Evolutionary conservation across 2,329 filamentous ascomycete species (phyloP), one percentile per base, ranked within the genome.

Genomic region (Ampelomyces quisqualis): DNA sequence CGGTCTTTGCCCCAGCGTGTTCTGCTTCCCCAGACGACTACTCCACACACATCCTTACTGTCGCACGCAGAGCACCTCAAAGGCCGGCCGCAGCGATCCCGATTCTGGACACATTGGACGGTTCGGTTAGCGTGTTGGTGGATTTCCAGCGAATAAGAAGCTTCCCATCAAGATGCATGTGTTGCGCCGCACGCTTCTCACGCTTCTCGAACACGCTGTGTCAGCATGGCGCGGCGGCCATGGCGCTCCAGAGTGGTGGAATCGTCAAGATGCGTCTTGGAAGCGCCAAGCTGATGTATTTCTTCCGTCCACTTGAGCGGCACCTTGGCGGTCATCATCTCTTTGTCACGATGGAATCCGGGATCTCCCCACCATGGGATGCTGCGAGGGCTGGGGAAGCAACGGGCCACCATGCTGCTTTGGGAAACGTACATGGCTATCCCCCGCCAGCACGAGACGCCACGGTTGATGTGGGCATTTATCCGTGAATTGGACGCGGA

Each of bases 401-500:
- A 38, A 40, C 32, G 44, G 44, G 18, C 14, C 11, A 15, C 29
- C 11, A 34, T 15, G 15, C 44, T 28, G 27, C 18, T 34, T 47
- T 19, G 32, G 37, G 34, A 5, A 15, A 15, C 13, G 20, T 7
- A 20, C 21, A 26, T 20, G 22, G 21, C 22, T 24, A 27, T 31
- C 38, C 47, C 43, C 47, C 37, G 39, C 47, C 19, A 33, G 33
- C 20, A 11, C 11, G 9, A 29, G 26, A 21, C 40, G 34, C 48
- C 48, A 53, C 50, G 48, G 51, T 38, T 54, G 37, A 43, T 40
- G 34, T 41, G 29, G 15, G 29, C 29, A 31, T 31, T 55, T 53
- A 55, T 53, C 51, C 51, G 49, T 45, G 47, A 52, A 50, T 52
- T 32, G 40, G 36, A 47, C 33, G 33, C 32, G 26, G 33, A 22